Conservation (phyloP, 2,329 filamentous ascomycete species). For the Fusarium sp. region DNA sequence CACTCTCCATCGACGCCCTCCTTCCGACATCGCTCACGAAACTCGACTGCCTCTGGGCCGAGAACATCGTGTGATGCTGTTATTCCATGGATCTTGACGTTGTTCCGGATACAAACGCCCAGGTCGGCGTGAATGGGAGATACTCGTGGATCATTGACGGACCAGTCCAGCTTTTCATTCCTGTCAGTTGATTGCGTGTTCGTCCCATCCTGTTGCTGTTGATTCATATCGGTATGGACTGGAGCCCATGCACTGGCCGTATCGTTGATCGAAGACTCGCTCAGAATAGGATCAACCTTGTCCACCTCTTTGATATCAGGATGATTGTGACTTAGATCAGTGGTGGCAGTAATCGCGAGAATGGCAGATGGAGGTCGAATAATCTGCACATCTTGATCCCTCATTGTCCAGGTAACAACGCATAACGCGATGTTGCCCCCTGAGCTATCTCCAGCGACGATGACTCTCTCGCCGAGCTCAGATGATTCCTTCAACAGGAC, state of each 20-base stretch:
- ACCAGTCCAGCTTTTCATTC: slow-evolving; percentile 22
- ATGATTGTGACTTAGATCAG: slow-evolving; percentile 44
- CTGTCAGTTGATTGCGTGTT: fast-evolving
- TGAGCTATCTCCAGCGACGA: slow-evolving; percentile 64
- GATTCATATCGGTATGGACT: neutral
- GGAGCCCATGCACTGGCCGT: slow-evolving; percentile 44
- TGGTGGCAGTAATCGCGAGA: slow-evolving; percentile 56
- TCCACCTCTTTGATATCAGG: slow-evolving; percentile 27
- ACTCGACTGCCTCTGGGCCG: slow-evolving; percentile 60
- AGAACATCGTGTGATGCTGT: slow-evolving; percentile 64
- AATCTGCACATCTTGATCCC: slow-evolving; percentile 36
- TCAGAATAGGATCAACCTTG: slow-evolving; percentile 41
- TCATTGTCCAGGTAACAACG: slow-evolving; percentile 47
- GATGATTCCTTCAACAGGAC: slow-evolving; percentile 52
- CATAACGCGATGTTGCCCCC: slow-evolving; percentile 63
- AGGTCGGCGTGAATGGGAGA: slow-evolving; percentile 61
- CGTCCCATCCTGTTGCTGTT: neutral
- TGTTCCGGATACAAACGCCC: slow-evolving; percentile 35
- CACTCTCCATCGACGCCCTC: slow-evolving; percentile 60
- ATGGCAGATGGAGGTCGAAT: slow-evolving; percentile 48
- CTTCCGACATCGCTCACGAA: slow-evolving; percentile 56
- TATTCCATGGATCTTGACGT: slow-evolving; percentile 61
- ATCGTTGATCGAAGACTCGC: slow-evolving; percentile 15
- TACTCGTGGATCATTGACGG: slow-evolving; percentile 53
- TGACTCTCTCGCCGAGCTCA: slow-evolving; percentile 51